phyloP scores from a whole-genome alignment of 495 filamentous ascomycete species.

The Neurospora cerealis region DNA sequence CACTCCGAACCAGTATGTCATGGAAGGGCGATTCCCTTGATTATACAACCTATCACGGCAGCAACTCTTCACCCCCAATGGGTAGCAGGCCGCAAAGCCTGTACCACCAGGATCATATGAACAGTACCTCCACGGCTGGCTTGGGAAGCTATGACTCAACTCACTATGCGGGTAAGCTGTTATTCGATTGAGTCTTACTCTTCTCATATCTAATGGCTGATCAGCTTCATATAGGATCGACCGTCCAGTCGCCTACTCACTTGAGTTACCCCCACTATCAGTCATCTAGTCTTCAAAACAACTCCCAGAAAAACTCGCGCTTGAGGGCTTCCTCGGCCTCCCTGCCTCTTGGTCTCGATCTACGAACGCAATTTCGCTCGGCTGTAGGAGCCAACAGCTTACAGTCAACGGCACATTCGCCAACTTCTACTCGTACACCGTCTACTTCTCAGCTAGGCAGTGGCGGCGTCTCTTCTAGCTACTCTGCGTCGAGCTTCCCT shows the following conservation, averaged over 20 bases:
- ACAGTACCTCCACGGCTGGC: conserved; percentile 11
- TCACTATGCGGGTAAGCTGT: conserved; percentile 41
- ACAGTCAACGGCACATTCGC: conserved; percentile 30
- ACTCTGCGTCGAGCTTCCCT: conserved; percentile 38
- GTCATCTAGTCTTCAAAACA: conserved; percentile 29
- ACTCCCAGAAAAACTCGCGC: conserved; percentile 33
- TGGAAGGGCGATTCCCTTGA: conserved; percentile 53
- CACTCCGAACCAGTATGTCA: conserved; percentile 49
- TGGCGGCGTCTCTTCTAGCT: conserved; percentile 27
- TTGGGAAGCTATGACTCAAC: conserved; percentile 39
- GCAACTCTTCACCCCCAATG: conserved; percentile 34
- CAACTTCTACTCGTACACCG: conserved; percentile 23
- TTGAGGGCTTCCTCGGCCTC: conserved; percentile 37
- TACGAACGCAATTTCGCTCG: conserved; percentile 40
- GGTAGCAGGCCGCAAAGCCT: conserved; percentile 29
- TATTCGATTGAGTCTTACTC: neutral
- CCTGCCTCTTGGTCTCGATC: conserved; percentile 34
- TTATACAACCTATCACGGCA: conserved; percentile 36
- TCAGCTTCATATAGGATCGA: conserved; percentile 24
- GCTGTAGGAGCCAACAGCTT: conserved; percentile 29
- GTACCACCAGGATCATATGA: conserved; percentile 23
- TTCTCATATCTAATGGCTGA: neutral
- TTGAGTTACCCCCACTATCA: conserved; percentile 34
- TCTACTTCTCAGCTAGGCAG: conserved; percentile 30
- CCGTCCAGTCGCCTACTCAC: conserved; percentile 37